Conservation (phyloP, 352 stramenopile genomes). For the Globisporangium canariense region DNA sequence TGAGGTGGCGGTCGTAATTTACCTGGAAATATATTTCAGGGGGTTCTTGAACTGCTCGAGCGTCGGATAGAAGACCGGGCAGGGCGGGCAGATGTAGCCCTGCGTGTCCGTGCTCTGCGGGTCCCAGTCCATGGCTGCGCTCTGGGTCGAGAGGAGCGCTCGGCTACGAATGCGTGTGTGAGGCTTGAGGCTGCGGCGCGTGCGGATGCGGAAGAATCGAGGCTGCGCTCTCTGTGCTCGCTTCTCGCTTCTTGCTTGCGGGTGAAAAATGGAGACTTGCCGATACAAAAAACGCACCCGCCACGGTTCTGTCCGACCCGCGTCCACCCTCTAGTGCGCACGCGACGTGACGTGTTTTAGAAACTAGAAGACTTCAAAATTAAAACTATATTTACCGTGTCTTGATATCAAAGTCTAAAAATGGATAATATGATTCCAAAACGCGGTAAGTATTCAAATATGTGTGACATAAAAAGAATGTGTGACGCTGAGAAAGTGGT, state of each 20-base stretch:
- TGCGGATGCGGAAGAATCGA: slow-evolving; percentile 2
- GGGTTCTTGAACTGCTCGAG: slow-evolving; percentile 87
- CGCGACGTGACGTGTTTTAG: not conserved
- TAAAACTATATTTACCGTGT: no score
- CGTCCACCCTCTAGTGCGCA: not conserved
- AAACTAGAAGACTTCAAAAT: not conserved
- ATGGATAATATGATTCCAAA: not conserved
- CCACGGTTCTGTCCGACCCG: not conserved
- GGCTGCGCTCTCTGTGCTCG: not conserved
- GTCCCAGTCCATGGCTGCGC: slow-evolving; percentile 64
- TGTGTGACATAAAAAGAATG: not conserved
- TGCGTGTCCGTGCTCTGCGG: slow-evolving; percentile 40
- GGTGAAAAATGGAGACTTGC: slow-evolving; percentile 4
- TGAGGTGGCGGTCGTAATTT: slow-evolving; percentile 36
- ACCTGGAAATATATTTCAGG: slow-evolving; percentile 92
- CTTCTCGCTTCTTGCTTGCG: not conserved
- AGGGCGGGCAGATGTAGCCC: slow-evolving; percentile 82
- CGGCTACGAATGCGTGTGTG: not conserved
- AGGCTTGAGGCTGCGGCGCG: not conserved
- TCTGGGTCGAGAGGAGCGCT: not conserved
- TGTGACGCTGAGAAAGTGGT: not conserved
- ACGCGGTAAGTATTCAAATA: not conserved
- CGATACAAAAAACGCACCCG: not conserved
- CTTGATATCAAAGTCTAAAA: no score
- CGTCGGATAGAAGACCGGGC: slow-evolving; percentile 86